Conservation (phyloP, 1,284 basidiomycete species). For the Testicularia cyperi region DNA sequence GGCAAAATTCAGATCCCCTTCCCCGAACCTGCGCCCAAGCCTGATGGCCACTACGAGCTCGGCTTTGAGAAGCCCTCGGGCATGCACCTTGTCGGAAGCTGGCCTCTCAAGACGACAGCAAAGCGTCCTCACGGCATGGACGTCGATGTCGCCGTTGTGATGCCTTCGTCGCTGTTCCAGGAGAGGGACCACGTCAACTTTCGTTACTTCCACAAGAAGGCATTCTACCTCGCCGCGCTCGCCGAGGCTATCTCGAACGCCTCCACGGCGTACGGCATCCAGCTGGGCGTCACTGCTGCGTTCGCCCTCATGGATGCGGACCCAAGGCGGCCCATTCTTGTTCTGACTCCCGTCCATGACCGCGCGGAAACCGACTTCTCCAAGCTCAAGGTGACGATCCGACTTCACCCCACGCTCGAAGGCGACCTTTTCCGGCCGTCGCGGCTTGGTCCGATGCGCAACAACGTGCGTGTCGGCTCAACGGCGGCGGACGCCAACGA, state of each 20-base stretch:
- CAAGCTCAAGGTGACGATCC: conserved; percentile 71
- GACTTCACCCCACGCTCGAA: conserved; percentile 73
- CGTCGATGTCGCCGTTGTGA: conserved; percentile 53
- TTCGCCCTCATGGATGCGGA: conserved; percentile 70
- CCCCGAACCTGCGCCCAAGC: conserved; percentile 48
- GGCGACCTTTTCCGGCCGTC: conserved; percentile 67
- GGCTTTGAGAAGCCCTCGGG: conserved; percentile 79
- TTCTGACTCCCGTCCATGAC: conserved; percentile 67
- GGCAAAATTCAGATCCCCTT: conserved; percentile 62
- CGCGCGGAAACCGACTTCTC: conserved; percentile 68
- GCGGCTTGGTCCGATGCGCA: conserved; percentile 71
- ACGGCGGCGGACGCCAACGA: conserved; percentile 1
- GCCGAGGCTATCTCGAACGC: conserved; percentile 67
- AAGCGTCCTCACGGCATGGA: conserved; percentile 50
- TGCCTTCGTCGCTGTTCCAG: conserved; percentile 74
- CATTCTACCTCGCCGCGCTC: conserved; percentile 83
- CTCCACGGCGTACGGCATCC: conserved; percentile 51
- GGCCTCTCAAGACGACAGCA: conserved; percentile 51
- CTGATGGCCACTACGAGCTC: conserved; percentile 67
- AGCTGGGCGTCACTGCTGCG: conserved; percentile 66
- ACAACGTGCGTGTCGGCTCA: conserved; percentile 62
- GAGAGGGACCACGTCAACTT: conserved; percentile 91
- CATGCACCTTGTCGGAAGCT: conserved; percentile 65
- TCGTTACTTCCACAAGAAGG: conserved; percentile 88
- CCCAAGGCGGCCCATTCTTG: conserved; percentile 70